These are phyloP conservation scores for Populus deltoides DNA, from an alignment of 345 rosid species.

Conservation along the genomic window DNA sequence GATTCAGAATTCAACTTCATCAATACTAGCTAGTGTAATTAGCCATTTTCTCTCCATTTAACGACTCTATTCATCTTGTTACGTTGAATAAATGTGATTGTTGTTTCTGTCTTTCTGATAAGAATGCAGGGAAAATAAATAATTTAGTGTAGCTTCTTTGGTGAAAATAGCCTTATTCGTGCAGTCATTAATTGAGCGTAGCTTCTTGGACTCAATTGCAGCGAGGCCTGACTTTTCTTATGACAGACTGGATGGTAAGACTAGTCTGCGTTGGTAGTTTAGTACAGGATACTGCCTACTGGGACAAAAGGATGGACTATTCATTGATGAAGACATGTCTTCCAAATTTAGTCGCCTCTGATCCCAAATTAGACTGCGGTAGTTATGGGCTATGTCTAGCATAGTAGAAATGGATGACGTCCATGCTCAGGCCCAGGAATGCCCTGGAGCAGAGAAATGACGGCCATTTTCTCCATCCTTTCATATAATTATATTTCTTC, in stretches of 20 bases:
- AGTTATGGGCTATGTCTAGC: no score
- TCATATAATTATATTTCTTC: no score
- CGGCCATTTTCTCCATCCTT: no score
- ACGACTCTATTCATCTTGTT: conserved; percentile 16
- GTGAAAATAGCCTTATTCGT: background rate
- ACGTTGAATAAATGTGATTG: conserved; percentile 21
- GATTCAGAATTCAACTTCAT: background rate
- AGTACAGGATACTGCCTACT: background rate
- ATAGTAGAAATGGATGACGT: no score
- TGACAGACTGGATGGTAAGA: background rate
- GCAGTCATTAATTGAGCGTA: background rate
- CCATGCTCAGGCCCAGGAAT: no score
- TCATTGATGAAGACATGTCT: background rate
- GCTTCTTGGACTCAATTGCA: background rate
- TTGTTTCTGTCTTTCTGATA: background rate
- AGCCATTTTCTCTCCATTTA: conserved; percentile 37
- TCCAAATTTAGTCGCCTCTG: no score
- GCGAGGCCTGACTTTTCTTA: background rate
- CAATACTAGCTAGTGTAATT: conserved; percentile 34
- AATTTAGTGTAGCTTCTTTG: conserved; percentile 6
- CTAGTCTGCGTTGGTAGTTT: background rate
- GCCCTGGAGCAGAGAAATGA: no score
- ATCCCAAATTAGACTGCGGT: no score
- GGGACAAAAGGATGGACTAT: background rate
- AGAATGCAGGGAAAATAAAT: conserved; percentile 24